phyloP scores from a whole-genome alignment of 2,329 filamentous ascomycete genomes.

The Microdochium paspali region DNA sequence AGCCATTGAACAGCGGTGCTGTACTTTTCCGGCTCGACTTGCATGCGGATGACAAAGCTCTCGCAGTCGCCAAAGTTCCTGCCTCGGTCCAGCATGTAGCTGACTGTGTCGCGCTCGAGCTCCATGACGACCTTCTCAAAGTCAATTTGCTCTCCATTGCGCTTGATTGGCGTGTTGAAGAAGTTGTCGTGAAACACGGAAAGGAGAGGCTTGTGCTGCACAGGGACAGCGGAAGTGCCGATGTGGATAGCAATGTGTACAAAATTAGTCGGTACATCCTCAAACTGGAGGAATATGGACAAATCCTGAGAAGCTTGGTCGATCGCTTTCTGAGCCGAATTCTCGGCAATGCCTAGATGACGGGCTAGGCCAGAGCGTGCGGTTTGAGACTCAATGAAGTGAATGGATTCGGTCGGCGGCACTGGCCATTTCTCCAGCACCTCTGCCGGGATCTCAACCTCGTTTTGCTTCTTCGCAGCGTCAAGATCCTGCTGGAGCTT shows the following conservation, averaged over 20 bases:
- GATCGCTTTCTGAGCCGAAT: constrained; percentile 64
- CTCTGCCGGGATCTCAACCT: constrained; percentile 72
- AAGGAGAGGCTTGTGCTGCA: constrained; percentile 76
- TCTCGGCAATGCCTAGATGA: constrained; percentile 56
- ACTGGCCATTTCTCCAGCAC: constrained; percentile 77
- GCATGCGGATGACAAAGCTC: constrained; percentile 71
- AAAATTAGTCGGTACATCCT: constrained; percentile 89
- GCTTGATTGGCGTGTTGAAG: constrained; percentile 81
- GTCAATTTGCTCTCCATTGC: constrained; percentile 64
- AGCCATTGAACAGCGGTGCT: constrained; percentile 74
- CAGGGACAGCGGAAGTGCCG: constrained; percentile 66
- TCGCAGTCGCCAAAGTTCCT: constrained; percentile 68
- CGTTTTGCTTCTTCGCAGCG: constrained; percentile 78
- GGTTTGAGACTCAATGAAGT: constrained; percentile 84
- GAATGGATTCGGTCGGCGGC: constrained; percentile 80
- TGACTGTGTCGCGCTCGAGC: constrained; percentile 84
- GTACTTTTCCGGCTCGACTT: constrained; percentile 85
- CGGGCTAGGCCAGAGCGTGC: constrained; percentile 74
- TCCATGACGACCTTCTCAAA: constrained; percentile 92
- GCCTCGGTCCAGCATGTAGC: constrained; percentile 65
- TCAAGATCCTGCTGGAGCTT: constrained; percentile 68
- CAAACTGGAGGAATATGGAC: constrained; percentile 94
- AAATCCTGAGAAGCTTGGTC: constrained; percentile 54
- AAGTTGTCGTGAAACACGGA: constrained; percentile 84
- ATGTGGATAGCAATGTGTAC: constrained; percentile 76